Evolutionary conservation across 2,329 filamentous ascomycete species (phyloP), one percentile per base, ranked within the genome.

Genomic region (Cadophora sp.): DNA sequence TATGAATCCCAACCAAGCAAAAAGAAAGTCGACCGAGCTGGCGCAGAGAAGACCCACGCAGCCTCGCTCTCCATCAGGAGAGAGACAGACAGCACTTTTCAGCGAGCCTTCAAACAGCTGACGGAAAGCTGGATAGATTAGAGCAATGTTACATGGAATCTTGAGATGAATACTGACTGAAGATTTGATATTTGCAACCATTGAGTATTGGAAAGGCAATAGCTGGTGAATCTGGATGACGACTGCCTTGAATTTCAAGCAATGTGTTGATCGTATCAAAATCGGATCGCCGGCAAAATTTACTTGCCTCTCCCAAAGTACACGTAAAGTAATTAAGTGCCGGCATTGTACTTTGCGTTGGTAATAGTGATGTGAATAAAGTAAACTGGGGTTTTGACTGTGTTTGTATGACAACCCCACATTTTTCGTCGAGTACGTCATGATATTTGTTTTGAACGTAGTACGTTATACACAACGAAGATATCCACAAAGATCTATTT

Each of bases 1-100:
- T 75, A 89, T 85, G 50, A 91, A 78, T 0, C 82, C 88, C 1
- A 91, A 79, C 87, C 87, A 91, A 0, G 83, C 82, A 62, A 89
- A 81, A 0, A 90, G 78, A 65, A 91, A 89, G 11, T 86, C 82
- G 0, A 83, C 75, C 0, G 84, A 86, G 72, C 87, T 91, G 0
- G 83, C 80, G 67, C 84, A 86, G 0, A 91, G 76, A 11, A 91
- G 74, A 0, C 83, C 88, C 1, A 88, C 79, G 0, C 82, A 72
- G 9, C n/a, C 16, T 40, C n/a, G 22, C 19, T 24, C 43, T 43
- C 27, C 26, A 19, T 8, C 6, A 27, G 1, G 19, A 37, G n/a
- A 46, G n/a, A 65, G 24, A 14, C 22, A 16, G 8, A 5, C 53
- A n/a, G 48, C 66, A 11, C 31, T 22, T 11, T 27, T 26, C n/a